Evolutionary conservation across 306 rosid genomes (phyloP).

Genomic region (Rubus parviflorus): DNA sequence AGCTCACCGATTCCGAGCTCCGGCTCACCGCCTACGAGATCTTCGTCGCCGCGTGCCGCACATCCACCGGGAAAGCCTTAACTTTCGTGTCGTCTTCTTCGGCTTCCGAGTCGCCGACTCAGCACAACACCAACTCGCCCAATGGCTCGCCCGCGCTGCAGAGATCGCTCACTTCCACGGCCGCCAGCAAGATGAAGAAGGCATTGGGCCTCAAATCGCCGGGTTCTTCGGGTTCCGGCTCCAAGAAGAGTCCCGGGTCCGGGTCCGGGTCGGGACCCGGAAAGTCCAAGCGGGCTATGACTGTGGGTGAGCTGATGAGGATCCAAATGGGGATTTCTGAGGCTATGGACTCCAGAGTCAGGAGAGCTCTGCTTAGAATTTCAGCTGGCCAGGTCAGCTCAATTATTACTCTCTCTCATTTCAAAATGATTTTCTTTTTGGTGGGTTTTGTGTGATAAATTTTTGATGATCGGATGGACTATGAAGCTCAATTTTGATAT

Average conservation of each 20-base stretch:
- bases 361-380: slow-evolving; percentile 86
- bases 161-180: slow-evolving; percentile 90
- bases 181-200: slow-evolving; percentile 97
- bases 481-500: neutral
- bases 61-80: slow-evolving; percentile 77
- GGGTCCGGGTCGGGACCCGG: slow-evolving; percentile 46
- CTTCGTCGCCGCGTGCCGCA: slow-evolving; percentile 94
- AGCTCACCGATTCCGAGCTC: slow-evolving; percentile 76
- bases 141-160: slow-evolving; percentile 50
- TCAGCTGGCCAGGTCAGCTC: slow-evolving; percentile 82
- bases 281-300: slow-evolving; percentile 64
- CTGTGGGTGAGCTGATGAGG: slow-evolving; percentile 95
- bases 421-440: neutral
- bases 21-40: slow-evolving; percentile 88
- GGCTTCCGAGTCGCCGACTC: slow-evolving; percentile 48
- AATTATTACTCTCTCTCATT: neutral
- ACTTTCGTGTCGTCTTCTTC: slow-evolving; percentile 42
- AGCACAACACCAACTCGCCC: slow-evolving; percentile 45
- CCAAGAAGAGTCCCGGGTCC: slow-evolving; percentile 81
- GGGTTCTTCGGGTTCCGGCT: slow-evolving; percentile 76
- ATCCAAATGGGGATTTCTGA: slow-evolving; percentile 96
- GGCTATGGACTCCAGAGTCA: slow-evolving; percentile 82
- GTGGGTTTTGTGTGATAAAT: neutral
- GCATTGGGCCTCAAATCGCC: slow-evolving; percentile 92
- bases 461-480: neutral